Base-by-base conservation (phyloP, 768 basidiomycete species). In the Mycena belliarum region DNA sequence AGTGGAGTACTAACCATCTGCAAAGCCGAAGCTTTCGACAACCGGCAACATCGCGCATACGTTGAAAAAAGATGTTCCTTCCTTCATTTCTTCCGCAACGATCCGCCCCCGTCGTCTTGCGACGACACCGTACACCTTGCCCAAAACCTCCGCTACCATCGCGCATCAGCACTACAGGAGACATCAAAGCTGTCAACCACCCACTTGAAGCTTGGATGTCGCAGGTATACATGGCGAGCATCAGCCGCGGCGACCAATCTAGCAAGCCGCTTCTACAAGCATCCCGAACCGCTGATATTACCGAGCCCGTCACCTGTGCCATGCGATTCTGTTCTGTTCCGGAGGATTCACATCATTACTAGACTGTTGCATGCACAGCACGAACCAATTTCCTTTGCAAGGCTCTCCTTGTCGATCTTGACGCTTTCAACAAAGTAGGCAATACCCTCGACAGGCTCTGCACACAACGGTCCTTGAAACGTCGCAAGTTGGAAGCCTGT, bases 211-310 rank as follows among this genome's bases (percentile, higher is more conserved):
- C 93, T 74, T 98, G 97, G 52, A 99, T 98, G 68, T 98, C 95
- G 72, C 96, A 99, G 14, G 90, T 88, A 71, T 99, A 99, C 94
- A 98, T 98, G 0, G 97, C 97, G 64, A 99, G 77, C 86, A 95
- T 92, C 64, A 99, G 81, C 55, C 97, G 81, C 15, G 97, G 97
- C 2, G 95, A 98, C 97, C 97, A 99, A 72, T 98, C 97, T 43
- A 98, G 76, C 55, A 99, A 70, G 1, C 91, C 95, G 63, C 86
- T 89, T 57, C 91, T 83, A 69, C 95, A 98, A 0, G 93, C 88
- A 65, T 99, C 97, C 70, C 88, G 84, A 38, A 93, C 86, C 4
- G 87, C 82, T 4, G 97, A 91, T 61, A 96, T 94, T 45, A 97
- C 76, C 3, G 95, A 95, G 15, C 97, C 97, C 2, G 89, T 87